phyloP scores from a whole-genome alignment of 164 flowering plant species.

The Vitis cinerea region DNA sequence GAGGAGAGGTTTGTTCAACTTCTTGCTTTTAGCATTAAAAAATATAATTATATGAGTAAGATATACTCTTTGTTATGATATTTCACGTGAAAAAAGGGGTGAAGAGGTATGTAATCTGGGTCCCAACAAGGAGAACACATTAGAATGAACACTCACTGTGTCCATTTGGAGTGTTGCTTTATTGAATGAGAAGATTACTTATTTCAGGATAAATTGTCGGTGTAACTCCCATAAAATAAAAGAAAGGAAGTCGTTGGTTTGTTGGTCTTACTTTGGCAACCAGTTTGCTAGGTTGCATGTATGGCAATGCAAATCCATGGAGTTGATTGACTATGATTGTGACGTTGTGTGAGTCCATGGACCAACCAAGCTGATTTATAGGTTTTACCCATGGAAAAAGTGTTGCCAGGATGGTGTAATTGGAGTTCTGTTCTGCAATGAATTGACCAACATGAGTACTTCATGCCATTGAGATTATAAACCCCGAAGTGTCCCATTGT shows the following conservation, averaged over 20 bases:
- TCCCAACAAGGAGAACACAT: background rate
- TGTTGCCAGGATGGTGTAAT: too few species aligned
- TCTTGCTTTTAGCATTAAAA: constrained; percentile 3
- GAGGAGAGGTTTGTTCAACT: constrained; percentile 75
- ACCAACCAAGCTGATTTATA: too few species aligned
- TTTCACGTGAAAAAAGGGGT: background rate
- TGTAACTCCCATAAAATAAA: too few species aligned
- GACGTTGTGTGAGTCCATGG: too few species aligned
- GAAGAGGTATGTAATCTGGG: background rate
- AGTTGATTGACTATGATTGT: too few species aligned
- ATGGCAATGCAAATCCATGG: too few species aligned
- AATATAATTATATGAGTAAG: background rate
- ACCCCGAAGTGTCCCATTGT: background rate
- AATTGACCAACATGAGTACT: background rate
- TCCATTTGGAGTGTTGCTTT: too few species aligned
- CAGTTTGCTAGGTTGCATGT: too few species aligned
- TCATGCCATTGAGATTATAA: background rate
- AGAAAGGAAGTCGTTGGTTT: too few species aligned
- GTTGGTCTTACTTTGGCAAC: too few species aligned
- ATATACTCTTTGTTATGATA: background rate
- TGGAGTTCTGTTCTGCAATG: background rate
- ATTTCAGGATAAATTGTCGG: too few species aligned
- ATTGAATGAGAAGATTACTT: too few species aligned
- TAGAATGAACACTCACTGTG: background rate
- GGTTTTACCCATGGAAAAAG: background rate